Base-by-base conservation (phyloP, 2,329 filamentous ascomycete species). In the Fusarium sarcochroum region DNA sequence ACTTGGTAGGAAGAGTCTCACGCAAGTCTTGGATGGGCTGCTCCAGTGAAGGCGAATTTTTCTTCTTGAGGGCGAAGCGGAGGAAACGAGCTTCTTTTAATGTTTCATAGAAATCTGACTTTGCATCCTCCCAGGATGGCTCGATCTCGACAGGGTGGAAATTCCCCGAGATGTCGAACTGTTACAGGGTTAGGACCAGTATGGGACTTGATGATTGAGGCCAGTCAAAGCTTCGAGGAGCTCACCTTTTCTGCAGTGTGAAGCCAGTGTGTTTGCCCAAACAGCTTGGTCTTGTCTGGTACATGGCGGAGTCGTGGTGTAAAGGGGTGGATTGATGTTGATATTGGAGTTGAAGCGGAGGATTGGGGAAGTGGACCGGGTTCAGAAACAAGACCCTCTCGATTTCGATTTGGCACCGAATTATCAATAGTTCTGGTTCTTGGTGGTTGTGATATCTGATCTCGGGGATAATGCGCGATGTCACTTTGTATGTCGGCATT, bases 201-300 rank as follows among this genome's bases (percentile, higher is more conserved):
- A 11, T 34, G 6, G 25, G 11, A 23, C 6, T 9, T 30, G 17
- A 30, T 9, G 15, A 10, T 6, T 7, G 6, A 21, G 21, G 7
- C n/a, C 10, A 30, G 27, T 10, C 42, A 2, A 15, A 20, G 37
- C 5, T 14, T 34, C 46, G 20, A 23, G 3, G 7, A 14, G 11
- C 21, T 34, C 17, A 70, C 72, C 49, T 71, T 75, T 41, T 73
- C 71, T 51, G 72, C 72, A 6, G 69, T 73, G 34, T 74, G 72
- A 15, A 74, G 61, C 72, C 72, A 74, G 44, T 74, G 72, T 25
- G 72, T 74, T 55, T 74, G 72, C 18, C 72, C 72, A 41, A 74
- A 74, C 8, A 74, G 44, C 49, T 74, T 74, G 13, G 72, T 73
- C 47, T 74, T 74, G 38, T 75, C 72, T 2, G 72, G 72, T 20